A percentile compares a stretch with the other conserved stretches of the same genome.
These are phyloP conservation scores for Cyclostephanos invisitatus DNA, from an alignment of 108 stramenopile genomes.

Conservation along the genomic window DNA sequence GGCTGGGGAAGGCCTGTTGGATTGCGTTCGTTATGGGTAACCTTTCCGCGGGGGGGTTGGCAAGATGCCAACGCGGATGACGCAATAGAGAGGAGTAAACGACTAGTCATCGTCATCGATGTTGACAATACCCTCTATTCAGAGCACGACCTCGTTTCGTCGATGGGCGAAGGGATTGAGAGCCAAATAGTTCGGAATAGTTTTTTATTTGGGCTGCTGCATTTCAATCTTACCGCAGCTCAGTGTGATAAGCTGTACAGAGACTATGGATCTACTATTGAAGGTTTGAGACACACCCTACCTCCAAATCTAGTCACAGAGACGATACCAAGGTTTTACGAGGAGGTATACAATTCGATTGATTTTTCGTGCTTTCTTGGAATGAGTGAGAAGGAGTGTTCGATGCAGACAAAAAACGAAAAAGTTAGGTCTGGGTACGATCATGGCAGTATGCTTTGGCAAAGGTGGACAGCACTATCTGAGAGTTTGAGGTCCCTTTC, in stretches of 20 bases:
- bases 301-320: slow-evolving; percentile 33
- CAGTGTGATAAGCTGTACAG: slow-evolving; percentile 68
- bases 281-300: slow-evolving; percentile 68
- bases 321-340: slow-evolving; percentile 58
- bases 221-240: slow-evolving; percentile 55
- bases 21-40: neutral
- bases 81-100: slow-evolving; percentile 4
- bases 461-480: slow-evolving; percentile 35
- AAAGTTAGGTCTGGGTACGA: slow-evolving; percentile 64
- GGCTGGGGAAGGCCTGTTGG: slow-evolving; percentile 1
- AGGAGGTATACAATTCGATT: slow-evolving; percentile 62
- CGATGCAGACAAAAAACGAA: neutral
- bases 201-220: slow-evolving; percentile 56
- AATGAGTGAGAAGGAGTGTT: neutral
- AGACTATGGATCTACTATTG: slow-evolving; percentile 79
- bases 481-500: slow-evolving; percentile 28
- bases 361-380: slow-evolving; percentile 55
- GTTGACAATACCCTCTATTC: slow-evolving; percentile 87
- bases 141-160: slow-evolving; percentile 39
- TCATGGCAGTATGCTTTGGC: slow-evolving; percentile 33
- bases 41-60: slow-evolving; percentile 13
- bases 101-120: slow-evolving; percentile 55
- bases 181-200: slow-evolving; percentile 74
- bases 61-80: neutral
- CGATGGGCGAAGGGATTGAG: slow-evolving; percentile 59